Conservation (phyloP, 202 grass and related monocot genomes). For the Tripidium arundinaceum region DNA sequence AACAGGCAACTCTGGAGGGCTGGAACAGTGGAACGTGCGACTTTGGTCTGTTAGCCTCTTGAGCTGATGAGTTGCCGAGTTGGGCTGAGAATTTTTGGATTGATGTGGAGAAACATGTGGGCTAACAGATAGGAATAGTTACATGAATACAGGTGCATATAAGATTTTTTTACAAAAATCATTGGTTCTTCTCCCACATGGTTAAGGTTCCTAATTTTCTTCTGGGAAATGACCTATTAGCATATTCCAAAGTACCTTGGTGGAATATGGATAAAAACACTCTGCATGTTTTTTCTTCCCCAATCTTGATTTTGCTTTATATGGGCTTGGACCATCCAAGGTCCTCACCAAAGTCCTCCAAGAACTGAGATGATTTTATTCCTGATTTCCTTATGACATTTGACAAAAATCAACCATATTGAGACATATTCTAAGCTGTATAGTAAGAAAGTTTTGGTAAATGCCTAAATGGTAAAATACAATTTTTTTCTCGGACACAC, state of each 20-base stretch:
- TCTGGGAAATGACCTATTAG: neutral
- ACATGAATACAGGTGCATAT: too few species aligned
- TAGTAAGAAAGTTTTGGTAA: neutral
- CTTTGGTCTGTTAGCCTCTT: neutral
- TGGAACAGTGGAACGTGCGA: neutral
- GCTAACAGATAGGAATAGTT: too few species aligned
- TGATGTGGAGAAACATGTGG: neutral
- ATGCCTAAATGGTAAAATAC: neutral
- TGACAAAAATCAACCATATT: neutral
- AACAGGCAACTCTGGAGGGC: neutral
- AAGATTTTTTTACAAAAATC: too few species aligned
- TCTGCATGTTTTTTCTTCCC: neutral
- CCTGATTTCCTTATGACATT: slow-evolving; percentile 1
- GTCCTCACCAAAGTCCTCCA: neutral
- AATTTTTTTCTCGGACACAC: neutral
- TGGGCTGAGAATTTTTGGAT: neutral
- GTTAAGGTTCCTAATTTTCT: neutral
- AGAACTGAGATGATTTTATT: neutral
- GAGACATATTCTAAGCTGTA: neutral
- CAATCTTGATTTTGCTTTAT: slow-evolving; percentile 18
- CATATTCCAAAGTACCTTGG: slow-evolving; percentile 2
- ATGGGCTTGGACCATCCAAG: neutral
- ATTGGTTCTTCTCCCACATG: neutral
- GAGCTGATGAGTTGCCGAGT: neutral
- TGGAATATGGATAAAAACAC: neutral